These are phyloP conservation scores for Calonectria hongkongensis DNA, from an alignment of 2,329 filamentous ascomycete genomes.

Conservation along the genomic window DNA sequence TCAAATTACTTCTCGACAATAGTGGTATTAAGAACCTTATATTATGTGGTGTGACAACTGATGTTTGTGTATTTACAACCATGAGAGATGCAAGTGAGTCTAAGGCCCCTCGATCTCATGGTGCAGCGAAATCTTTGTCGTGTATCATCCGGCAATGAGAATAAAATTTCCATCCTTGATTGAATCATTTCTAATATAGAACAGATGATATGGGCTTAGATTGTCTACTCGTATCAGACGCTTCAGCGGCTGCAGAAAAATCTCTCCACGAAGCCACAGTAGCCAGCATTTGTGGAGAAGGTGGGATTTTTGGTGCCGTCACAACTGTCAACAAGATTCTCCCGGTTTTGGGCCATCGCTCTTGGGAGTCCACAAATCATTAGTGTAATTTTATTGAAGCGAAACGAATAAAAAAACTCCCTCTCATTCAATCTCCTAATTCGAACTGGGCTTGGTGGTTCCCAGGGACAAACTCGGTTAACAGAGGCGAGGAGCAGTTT, in stretches of 20 bases:
- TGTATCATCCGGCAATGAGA: no score
- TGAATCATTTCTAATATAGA: background rate
- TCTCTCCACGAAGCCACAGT: constrained; percentile 8
- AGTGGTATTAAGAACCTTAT: constrained; percentile 18
- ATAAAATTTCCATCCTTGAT: background rate
- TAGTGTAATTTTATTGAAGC: no score
- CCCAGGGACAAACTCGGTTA: no score
- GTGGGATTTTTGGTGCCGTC: constrained; percentile 26
- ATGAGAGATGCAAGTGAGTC: constrained; percentile 27
- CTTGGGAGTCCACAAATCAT: background rate
- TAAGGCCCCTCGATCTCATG: no score
- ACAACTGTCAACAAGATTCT: constrained; percentile 11
- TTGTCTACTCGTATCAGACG: constrained; percentile 23
- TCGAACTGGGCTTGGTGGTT: no score
- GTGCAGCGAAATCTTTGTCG: no score
- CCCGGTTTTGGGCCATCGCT: background rate
- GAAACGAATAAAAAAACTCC: no score
- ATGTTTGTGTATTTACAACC: constrained; percentile 25
- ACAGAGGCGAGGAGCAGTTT: no score
- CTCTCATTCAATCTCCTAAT: no score
- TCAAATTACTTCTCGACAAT: constrained; percentile 26
- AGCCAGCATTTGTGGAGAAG: background rate
- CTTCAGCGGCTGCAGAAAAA: constrained; percentile 7
- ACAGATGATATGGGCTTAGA: constrained; percentile 25
- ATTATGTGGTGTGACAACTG: constrained; percentile 21